phyloP scores from a whole-genome alignment of 192 early-diverging fungal species.

The Gonapodya prolifera region DNA sequence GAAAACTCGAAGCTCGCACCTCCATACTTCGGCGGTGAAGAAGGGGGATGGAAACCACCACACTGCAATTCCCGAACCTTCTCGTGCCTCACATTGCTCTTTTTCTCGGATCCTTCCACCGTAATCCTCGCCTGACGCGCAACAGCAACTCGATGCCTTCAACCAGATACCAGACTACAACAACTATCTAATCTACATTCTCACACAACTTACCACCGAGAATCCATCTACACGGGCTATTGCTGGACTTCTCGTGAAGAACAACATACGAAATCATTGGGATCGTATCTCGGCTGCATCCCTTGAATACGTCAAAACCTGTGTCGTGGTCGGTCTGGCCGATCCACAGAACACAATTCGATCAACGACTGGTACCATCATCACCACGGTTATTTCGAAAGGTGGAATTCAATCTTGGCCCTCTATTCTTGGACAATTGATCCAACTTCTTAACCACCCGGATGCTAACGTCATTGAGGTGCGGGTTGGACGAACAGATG shows the following conservation, averaged over 20 bases:
- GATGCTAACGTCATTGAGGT: conserved; percentile 68
- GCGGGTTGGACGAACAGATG: conserved; percentile 3
- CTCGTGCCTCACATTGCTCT: neutral
- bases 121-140: neutral
- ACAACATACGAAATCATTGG: conserved; percentile 50
- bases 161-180: conserved; percentile 72
- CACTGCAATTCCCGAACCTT: neutral
- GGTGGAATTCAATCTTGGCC: conserved; percentile 67
- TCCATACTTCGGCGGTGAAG: neutral
- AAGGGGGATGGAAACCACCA: too few relatives aligned
- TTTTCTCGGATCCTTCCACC: neutral
- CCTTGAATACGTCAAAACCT: conserved; percentile 54
- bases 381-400: conserved; percentile 70
- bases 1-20: too few relatives aligned
- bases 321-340: conserved; percentile 44
- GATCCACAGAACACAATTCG: conserved; percentile 62
- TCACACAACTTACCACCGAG: conserved; percentile 59
- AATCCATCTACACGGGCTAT: conserved; percentile 56
- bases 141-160: conserved; percentile 59
- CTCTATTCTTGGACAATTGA: conserved; percentile 62
- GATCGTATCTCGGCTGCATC: conserved; percentile 35
- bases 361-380: conserved; percentile 71
- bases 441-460: conserved; percentile 59
- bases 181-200: conserved; percentile 79
- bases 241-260: conserved; percentile 75